Evolutionary conservation across 2,329 filamentous ascomycete species (phyloP).

Genomic region (Pleomassaria siparia): DNA sequence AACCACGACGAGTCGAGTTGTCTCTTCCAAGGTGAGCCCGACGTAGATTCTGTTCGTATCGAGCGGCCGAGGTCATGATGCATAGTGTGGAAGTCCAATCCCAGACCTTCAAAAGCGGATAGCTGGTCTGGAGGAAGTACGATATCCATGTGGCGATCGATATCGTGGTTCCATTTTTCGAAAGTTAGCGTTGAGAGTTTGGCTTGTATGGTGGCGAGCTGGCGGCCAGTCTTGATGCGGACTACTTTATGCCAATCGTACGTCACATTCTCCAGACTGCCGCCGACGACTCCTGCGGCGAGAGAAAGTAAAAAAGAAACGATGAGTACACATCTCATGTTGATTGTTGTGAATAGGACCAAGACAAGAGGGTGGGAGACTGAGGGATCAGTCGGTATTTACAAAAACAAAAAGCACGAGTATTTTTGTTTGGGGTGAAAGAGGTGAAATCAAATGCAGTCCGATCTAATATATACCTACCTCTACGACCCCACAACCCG

Average conservation of each 20-base stretch:
- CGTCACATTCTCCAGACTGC: constrained; percentile 24
- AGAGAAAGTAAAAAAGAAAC: neutral
- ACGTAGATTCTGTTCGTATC: constrained; percentile 43
- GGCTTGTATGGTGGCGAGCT: constrained; percentile 36
- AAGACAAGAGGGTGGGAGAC: neutral
- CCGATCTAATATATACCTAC: neutral
- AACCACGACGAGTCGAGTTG: constrained; percentile 27
- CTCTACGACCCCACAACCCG: too few relatives aligned
- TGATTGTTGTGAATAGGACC: neutral
- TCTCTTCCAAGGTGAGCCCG: constrained; percentile 45
- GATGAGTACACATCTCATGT: too few relatives aligned
- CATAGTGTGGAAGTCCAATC: constrained; percentile 41
- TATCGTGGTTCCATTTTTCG: constrained; percentile 40
- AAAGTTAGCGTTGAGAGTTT: constrained; percentile 41
- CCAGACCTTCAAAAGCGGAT: constrained; percentile 42
- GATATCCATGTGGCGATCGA: constrained; percentile 43
- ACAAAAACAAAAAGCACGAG: too few relatives aligned
- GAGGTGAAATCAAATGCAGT: neutral
- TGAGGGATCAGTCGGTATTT: too few relatives aligned
- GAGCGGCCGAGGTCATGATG: constrained; percentile 48
- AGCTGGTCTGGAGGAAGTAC: constrained; percentile 46
- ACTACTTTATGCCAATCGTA: constrained; percentile 49
- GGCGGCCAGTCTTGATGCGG: constrained; percentile 38
- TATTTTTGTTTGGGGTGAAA: too few relatives aligned
- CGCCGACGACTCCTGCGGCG: constrained; percentile 17